Percentiles rank a stretch among this genome's conserved stretches.
phyloP scores from a whole-genome alignment of 2,329 filamentous ascomycete species.

The Mycosphaerella sp. region DNA sequence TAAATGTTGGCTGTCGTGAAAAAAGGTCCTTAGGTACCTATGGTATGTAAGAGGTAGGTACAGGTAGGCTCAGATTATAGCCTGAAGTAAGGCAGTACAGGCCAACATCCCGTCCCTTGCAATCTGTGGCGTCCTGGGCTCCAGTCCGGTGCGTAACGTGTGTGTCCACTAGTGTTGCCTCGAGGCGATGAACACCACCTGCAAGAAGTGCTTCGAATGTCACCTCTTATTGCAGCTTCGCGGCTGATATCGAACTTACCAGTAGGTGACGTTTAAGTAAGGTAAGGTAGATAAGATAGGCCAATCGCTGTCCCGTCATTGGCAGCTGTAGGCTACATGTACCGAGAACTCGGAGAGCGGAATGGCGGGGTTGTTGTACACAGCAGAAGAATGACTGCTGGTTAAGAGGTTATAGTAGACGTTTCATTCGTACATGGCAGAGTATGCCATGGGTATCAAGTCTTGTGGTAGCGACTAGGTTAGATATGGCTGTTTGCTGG shows the following conservation, averaged over 20 bases:
- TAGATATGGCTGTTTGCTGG: neutral
- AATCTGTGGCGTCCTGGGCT: neutral
- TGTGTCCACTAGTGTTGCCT: neutral
- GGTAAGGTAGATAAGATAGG: constrained; percentile 4
- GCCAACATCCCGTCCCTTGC: no score
- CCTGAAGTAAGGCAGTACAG: neutral
- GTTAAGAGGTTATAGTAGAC: neutral
- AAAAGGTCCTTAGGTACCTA: no score
- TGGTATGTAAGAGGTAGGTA: no score
- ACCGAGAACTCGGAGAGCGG: neutral
- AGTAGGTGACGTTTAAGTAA: neutral
- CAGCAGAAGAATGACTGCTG: neutral
- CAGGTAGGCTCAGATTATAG: neutral
- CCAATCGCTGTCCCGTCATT: neutral
- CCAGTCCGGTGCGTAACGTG: neutral
- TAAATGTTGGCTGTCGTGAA: neutral
- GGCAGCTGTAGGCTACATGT: constrained; percentile 3
- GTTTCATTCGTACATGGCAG: neutral
- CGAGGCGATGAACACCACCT: neutral
- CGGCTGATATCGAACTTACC: neutral
- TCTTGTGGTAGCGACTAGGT: neutral
- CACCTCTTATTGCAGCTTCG: neutral
- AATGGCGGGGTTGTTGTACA: neutral
- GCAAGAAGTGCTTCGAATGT: neutral
- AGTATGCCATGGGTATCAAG: neutral